These are phyloP conservation scores for Cercospora sp. DNA, from an alignment of 2,329 filamentous ascomycete species.

Conservation along the genomic window DNA sequence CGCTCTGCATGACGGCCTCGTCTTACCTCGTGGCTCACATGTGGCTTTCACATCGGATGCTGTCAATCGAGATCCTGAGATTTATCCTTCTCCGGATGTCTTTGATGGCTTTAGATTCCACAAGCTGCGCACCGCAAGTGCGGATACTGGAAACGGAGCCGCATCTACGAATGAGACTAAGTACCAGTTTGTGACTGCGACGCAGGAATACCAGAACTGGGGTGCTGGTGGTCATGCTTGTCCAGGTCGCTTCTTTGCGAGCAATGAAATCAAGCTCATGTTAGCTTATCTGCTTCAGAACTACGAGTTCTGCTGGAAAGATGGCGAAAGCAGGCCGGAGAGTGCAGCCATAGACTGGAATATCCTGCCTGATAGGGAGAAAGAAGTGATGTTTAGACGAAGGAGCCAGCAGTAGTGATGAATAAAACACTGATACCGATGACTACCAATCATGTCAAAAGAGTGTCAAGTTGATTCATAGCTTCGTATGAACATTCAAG, in stretches of 20 bases:
- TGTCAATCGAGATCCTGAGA: conserved; percentile 14
- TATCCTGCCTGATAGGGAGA: conserved; percentile 14
- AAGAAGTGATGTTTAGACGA: conserved; percentile 16
- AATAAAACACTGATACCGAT: not conserved
- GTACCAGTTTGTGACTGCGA: conserved; percentile 20
- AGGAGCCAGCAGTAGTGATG: not conserved
- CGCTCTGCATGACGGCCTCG: conserved; percentile 10
- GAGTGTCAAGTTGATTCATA: not conserved
- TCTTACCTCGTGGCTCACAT: conserved; percentile 12
- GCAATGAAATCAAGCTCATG: conserved; percentile 34
- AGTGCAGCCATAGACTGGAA: conserved; percentile 19
- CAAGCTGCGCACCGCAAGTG: not conserved
- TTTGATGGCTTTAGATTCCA: conserved; percentile 20
- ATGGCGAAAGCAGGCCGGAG: conserved; percentile 15
- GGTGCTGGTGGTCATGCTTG: conserved; percentile 35
- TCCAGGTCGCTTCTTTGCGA: conserved; percentile 37
- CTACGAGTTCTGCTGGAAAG: conserved; percentile 33
- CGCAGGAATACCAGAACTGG: conserved; percentile 27
- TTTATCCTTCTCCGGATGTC: conserved; percentile 8
- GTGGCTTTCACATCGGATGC: conserved; percentile 18
- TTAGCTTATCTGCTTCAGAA: conserved; percentile 32
- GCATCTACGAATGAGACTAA: conserved; percentile 8
- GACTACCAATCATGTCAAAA: not conserved
- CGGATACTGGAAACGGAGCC: not conserved
- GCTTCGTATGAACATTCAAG: too few relatives aligned